phyloP scores from a whole-genome alignment of 2,329 filamentous ascomycete genomes.

The Domatiomyces catenatus region DNA sequence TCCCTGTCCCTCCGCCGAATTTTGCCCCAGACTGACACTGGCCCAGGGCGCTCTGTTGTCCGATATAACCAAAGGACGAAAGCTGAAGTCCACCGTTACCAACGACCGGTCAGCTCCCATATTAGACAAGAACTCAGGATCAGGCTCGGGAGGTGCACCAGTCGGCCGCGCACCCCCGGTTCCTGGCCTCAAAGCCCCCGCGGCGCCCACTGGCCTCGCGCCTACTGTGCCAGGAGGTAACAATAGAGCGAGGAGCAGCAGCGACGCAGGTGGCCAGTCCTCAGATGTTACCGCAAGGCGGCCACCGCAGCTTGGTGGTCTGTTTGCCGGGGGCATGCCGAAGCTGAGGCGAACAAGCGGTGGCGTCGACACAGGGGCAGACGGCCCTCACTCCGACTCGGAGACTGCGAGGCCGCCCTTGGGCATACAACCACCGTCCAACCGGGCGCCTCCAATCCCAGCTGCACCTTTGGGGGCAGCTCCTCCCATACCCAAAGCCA shows the following conservation, averaged over 20 bases:
- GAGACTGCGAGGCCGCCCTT: conserved; percentile 42
- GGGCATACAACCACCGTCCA: conserved; percentile 39
- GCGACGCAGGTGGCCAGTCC: conserved; percentile 42
- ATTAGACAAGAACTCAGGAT: conserved; percentile 42
- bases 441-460: conserved; percentile 35
- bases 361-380: conserved; percentile 61
- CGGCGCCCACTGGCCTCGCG: conserved; percentile 49
- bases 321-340: conserved; percentile 90
- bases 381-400: conserved; percentile 70
- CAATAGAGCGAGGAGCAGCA: conserved; percentile 67
- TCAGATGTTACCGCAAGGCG: conserved; percentile 30
- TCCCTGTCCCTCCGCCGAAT: neutral
- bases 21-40: neutral
- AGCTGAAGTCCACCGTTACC: conserved; percentile 70
- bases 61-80: conserved; percentile 70
- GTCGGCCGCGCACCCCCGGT: conserved; percentile 67
- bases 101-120: conserved; percentile 82
- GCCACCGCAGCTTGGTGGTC: conserved; percentile 66
- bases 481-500: conserved; percentile 41
- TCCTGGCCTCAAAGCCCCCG: conserved; percentile 49
- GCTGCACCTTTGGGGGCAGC: conserved; percentile 38
- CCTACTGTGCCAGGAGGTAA: conserved; percentile 49
- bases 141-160: conserved; percentile 42
- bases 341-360: conserved; percentile 85
- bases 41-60: conserved; percentile 65